Conservation (phyloP, 2,329 filamentous ascomycete species). For the Ilyonectria sp. region DNA sequence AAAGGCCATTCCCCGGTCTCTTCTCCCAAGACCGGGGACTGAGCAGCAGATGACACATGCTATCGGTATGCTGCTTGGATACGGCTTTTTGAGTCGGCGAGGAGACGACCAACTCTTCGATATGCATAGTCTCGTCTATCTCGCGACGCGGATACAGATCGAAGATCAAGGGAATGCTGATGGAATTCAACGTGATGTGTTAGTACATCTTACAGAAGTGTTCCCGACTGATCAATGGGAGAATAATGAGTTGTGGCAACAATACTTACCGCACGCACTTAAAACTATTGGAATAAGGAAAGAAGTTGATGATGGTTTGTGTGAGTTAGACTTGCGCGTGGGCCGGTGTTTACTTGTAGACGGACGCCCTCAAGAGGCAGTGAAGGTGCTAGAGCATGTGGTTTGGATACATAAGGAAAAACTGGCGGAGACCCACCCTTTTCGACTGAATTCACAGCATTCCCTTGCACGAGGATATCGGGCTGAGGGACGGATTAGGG, state of each 20-base stretch:
- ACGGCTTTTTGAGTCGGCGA: conserved; percentile 51
- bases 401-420: no score
- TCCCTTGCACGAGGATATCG: no score
- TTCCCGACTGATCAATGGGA: conserved; percentile 24
- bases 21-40: conserved; percentile 48
- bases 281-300: background rate
- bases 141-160: conserved; percentile 50
- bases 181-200: background rate
- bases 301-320: no score
- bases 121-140: conserved; percentile 58
- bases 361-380: background rate
- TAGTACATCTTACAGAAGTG: background rate
- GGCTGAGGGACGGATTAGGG: no score
- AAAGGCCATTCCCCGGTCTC: conserved; percentile 55
- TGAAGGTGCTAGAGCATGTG: background rate
- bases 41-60: conserved; percentile 44
- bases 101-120: conserved; percentile 49
- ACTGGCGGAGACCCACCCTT: no score
- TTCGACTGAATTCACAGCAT: no score
- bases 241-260: conserved; percentile 20
- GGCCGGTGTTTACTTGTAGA: background rate
- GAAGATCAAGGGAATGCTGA: background rate
- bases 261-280: conserved; percentile 33
- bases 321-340: background rate
- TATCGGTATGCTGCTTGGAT: conserved; percentile 52